These are phyloP conservation scores for Epichloe gansuensis DNA, from an alignment of 2,329 filamentous ascomycete genomes.

Conservation along the genomic window DNA sequence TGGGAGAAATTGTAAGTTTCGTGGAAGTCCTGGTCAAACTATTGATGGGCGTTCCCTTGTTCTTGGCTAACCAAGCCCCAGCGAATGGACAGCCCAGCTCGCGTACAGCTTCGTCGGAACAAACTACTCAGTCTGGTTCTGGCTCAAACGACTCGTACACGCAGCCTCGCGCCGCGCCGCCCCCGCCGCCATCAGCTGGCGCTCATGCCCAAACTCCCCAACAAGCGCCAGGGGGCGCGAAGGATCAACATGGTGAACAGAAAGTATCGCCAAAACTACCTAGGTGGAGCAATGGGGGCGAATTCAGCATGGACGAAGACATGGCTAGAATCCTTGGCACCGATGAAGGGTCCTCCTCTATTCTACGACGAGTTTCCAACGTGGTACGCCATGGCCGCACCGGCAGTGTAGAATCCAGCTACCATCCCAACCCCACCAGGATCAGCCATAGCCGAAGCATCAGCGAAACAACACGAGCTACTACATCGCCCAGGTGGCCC, in stretches of 20 bases:
- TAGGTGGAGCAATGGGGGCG: constrained; percentile 65
- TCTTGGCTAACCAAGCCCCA: background rate
- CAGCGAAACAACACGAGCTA: constrained; percentile 52
- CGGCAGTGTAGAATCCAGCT: constrained; percentile 56
- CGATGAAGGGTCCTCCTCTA: constrained; percentile 64
- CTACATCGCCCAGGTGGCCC: constrained; percentile 56
- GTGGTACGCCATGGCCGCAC: constrained; percentile 87
- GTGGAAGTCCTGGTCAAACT: background rate
- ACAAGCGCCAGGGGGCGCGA: constrained; percentile 37
- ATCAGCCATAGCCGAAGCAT: constrained; percentile 46
- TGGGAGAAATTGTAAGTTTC: constrained; percentile 28
- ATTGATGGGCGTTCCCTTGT: background rate
- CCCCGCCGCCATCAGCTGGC: constrained; percentile 27
- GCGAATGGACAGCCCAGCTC: constrained; percentile 3
- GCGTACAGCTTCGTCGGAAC: background rate
- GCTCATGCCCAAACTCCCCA: constrained; percentile 20
- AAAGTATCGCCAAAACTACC: constrained; percentile 54
- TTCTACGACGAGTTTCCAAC: constrained; percentile 81
- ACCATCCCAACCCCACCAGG: constrained; percentile 22
- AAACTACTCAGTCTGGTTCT: constrained; percentile 10
- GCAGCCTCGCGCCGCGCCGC: constrained; percentile 43
- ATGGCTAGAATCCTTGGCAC: constrained; percentile 77
- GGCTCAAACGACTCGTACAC: constrained; percentile 38
- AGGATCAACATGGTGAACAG: constrained; percentile 24
- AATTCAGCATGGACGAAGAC: constrained; percentile 92